These are phyloP conservation scores for Phytophthora hibernalis DNA, from an alignment of 352 stramenopile species.

Conservation along the genomic window DNA sequence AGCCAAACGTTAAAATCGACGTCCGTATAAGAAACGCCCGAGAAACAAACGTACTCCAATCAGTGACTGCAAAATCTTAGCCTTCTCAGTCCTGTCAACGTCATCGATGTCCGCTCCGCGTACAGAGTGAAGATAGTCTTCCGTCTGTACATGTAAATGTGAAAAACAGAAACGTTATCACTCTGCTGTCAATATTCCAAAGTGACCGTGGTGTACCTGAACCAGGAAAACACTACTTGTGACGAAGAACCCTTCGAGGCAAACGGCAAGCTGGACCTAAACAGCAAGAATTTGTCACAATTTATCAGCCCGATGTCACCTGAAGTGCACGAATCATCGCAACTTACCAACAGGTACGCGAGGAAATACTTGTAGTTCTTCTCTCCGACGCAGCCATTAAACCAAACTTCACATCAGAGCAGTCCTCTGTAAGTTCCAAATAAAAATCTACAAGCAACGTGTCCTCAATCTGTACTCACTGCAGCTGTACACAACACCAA, in stretches of 20 bases:
- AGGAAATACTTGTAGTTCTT: conserved; percentile 87
- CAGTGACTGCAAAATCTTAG: conserved; percentile 58
- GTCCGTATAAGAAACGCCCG: neutral
- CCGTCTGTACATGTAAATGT: conserved; percentile 34
- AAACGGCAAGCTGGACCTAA: conserved; percentile 56
- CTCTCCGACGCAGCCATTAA: conserved; percentile 85
- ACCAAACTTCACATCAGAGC: conserved; percentile 65
- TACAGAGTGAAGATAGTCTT: conserved; percentile 37
- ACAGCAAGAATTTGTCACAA: neutral
- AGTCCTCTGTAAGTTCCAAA: conserved; percentile 8
- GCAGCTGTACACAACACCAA: conserved; percentile 32
- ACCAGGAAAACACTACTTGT: conserved; percentile 65
- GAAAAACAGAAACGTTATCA: neutral
- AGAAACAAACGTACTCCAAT: conserved; percentile 46
- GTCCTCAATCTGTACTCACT: conserved; percentile 26
- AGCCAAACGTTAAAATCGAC: conserved; percentile 6
- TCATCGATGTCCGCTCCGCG: conserved; percentile 23
- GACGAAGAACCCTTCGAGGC: conserved; percentile 58
- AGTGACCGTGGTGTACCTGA: conserved; percentile 31
- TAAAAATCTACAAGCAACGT: neutral
- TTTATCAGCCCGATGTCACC: neutral
- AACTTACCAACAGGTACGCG: conserved; percentile 53
- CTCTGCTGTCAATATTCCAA: too few relatives aligned
- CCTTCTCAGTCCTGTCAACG: conserved; percentile 35
- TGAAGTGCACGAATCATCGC: neutral